Base-by-base conservation (phyloP, 345 rosid species). In the Leavenworthia alabamica region DNA sequence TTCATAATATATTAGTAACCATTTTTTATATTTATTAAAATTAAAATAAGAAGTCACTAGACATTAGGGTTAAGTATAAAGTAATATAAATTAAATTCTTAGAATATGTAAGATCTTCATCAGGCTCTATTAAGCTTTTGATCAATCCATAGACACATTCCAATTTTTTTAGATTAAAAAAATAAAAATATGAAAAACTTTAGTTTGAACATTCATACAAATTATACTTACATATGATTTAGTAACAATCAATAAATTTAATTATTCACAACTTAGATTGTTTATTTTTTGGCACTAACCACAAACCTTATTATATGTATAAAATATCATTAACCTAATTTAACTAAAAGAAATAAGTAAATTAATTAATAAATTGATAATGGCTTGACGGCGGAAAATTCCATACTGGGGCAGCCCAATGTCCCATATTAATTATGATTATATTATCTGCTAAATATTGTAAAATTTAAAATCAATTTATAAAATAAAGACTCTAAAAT, bases 371-470 rank as follows among this genome's bases (percentile, higher is more conserved):
- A 69, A 61, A 7, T 31, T 37, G 56, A 22, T 62, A 54, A 70
- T 62, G 74, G 74, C 37, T 57, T 61, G 36, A 70, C 74, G 74
- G 74, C 74, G 68, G 43, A 70, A 8, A 45, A 36, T 14, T 54
- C 3, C 37, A 28, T 61, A 28, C 63, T 70, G 74, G 74, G 74
- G 10, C 63, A 54, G 9, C 8, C 23, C 27, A 54, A 8, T 51
- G 36, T 24, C 54, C 55, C 46, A 42, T 33, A 51, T 36, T 16
- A n/a, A n/a, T n/a, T n/a, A n/a, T 43, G 14, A 59, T 29, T 58
- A 3, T 22, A 32, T 4, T 57, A 48, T 28, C 35, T 17, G 11
- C 59, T 67, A 36, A 51, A 35, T 31, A 15, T 13, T 49, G 35
- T 29, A 41, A n/a, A 9, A n/a, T 5, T 7, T 10, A 15, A 6